Base-by-base conservation (phyloP, 78 protist species). In the Dictyostelium capitatum region DNA sequence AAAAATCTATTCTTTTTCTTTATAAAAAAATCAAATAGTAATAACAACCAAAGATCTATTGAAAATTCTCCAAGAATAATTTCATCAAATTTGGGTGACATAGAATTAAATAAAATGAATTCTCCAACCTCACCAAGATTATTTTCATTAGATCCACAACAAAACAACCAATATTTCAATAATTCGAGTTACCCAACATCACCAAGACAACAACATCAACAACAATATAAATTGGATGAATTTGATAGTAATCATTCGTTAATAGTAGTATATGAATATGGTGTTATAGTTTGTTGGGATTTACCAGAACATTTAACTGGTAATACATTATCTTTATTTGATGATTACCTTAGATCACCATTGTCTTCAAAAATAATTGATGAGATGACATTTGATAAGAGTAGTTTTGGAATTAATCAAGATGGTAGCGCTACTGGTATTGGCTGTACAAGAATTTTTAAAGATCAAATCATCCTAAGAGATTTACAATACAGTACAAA, bases 281-380 rank as follows among this genome's bases (percentile, higher is more conserved):
- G 91, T 28, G 82, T 74, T 0, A 69, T 84, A 5, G 82, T 84
- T 17, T 74, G 43, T 53, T 84, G 91, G 91, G 74, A 84, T 48
- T 57, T 84, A 43, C 12, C 91, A 20, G 54, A 46, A 5, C 4
- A 32, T 0, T 9, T 84, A 1, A 54, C 73, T 46, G 20, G 15
- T 12, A 32, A 15, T 54, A 78, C 62, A 0, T 47, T 84, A 11
- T 41, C 43, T 7, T 25, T 84, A 25, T 59, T 84, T 46, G 91
- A 84, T 5, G 50, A 37, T 7, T 74, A 10, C 28, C n/a, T 37
- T 11, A 56, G 56, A 17, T 25, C 43, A 2, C 80, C 79, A 47
- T 19, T 82, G 25, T 14, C 15, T 28, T 53, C 72, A 4, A 82
- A 67, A 53, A 28, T 82, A 47, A 41, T 84, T 15, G 91, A 84